Evolutionary conservation across 2,329 filamentous ascomycete species (phyloP), one percentile per base, ranked within the genome.

Genomic region (Nothopassalora personata): DNA sequence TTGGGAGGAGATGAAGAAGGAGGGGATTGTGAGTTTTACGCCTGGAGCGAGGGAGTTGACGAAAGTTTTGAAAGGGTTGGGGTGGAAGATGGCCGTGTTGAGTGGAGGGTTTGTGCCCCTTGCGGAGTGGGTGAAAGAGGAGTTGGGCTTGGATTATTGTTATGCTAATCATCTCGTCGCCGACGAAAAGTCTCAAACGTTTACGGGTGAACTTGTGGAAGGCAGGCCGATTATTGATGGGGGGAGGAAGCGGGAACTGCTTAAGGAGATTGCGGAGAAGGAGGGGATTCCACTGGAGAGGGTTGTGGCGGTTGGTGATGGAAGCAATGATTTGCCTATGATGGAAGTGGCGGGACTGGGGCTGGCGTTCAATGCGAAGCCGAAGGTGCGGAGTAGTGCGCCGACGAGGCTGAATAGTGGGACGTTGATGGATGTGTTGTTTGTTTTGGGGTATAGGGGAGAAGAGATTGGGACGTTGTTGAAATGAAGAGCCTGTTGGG

Each of bases 91-190:
- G 1, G 94, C 92, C 0, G 93, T 99, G 5, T 77, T 97, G 33
- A 96, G 91, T 34, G 94, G 94, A 48, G 94, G 94, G 0, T 99
- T 99, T 75, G 85, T 90, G 64, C 92, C 93, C 0, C 77, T 97
- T 64, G 95, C 94, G 0, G 82, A 85, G 58, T 97, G 92, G 90
- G 83, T 97, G 36, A 91, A 90, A 15, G 80, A 80, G 45, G 81
- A 90, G 69, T 79, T 99, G 28, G 90, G 90, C 13, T 84, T 99
- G 58, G 90, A 97, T 74, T 86, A 96, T 70, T 91, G 90, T 0
- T 85, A 88, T 72, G 94, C 94, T 45, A 99, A 99, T 73, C 86
- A 93, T 68, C 87, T 93, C 0, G 82, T 86, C 15, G 79, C 88
- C 15, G 84, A 85, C 61, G 77, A 82, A 5, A 71, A 74, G 30